Evolutionary conservation across 2,329 filamentous ascomycete genomes (phyloP).

Genomic region (Teratosphaeria destructans): DNA sequence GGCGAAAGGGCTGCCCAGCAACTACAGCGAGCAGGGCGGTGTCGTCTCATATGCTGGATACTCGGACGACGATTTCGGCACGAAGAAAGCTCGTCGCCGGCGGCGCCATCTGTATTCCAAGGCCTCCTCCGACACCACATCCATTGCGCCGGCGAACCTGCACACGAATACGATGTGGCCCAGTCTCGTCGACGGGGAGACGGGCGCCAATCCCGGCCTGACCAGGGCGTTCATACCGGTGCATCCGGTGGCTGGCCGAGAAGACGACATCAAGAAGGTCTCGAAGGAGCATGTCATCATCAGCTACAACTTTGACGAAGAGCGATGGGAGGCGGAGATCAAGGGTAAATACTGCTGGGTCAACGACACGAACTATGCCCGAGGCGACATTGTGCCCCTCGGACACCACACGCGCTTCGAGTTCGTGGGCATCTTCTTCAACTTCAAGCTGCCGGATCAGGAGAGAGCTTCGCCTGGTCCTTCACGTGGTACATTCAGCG

Average conservation of each 20-base stretch:
- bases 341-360: slow-evolving; percentile 56
- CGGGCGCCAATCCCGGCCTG: neutral
- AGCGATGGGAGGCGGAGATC: slow-evolving; percentile 55
- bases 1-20: slow-evolving; percentile 18
- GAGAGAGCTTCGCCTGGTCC: slow-evolving; percentile 1
- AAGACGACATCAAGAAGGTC: slow-evolving; percentile 58
- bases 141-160: slow-evolving; percentile 23
- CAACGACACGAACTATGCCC: slow-evolving; percentile 40
- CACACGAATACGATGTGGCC: slow-evolving; percentile 24
- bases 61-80: slow-evolving; percentile 45
- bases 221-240: slow-evolving; percentile 55
- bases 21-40: slow-evolving; percentile 23
- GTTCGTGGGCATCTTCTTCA: neutral
- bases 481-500: slow-evolving; percentile 1
- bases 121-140: slow-evolving; percentile 41
- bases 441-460: slow-evolving; percentile 4
- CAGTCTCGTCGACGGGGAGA: slow-evolving; percentile 10
- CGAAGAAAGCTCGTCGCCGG: slow-evolving; percentile 27
- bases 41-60: slow-evolving; percentile 26
- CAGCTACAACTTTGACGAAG: slow-evolving; percentile 52
- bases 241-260: slow-evolving; percentile 50
- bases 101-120: slow-evolving; percentile 11
- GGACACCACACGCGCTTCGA: slow-evolving; percentile 48
- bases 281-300: slow-evolving; percentile 66
- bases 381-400: slow-evolving; percentile 46